Conservation (phyloP, 2,329 filamentous ascomycete species). For the Dichotomopilus funicola region DNA sequence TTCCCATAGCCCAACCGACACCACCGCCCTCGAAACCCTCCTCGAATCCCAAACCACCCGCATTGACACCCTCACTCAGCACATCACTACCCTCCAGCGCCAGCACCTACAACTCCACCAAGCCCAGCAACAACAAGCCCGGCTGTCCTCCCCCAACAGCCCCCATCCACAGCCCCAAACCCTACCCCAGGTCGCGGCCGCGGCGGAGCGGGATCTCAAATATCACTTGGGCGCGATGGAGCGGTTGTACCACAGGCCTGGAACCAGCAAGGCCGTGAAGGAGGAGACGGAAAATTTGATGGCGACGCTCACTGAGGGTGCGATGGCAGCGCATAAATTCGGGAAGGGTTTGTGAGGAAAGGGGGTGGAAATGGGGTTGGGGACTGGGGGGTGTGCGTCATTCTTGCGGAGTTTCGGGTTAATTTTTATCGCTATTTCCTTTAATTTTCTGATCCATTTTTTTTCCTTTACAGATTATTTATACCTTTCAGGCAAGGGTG, state of each 20-base stretch:
- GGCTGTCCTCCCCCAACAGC: neutral
- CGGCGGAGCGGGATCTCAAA: constrained; percentile 16
- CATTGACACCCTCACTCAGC: constrained; percentile 8
- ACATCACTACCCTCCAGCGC: constrained; percentile 7
- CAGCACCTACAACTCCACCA: neutral
- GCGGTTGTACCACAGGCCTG: constrained; percentile 11
- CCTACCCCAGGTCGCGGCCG: constrained; percentile 16
- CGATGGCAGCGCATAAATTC: neutral
- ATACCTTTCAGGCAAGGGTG: too few relatives aligned
- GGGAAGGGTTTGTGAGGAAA: too few relatives aligned
- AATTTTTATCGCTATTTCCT: too few relatives aligned
- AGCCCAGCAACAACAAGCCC: neutral
- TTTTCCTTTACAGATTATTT: too few relatives aligned
- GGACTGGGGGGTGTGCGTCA: too few relatives aligned
- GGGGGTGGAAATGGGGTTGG: too few relatives aligned
- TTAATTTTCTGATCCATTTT: too few relatives aligned
- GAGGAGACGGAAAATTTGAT: constrained; percentile 18
- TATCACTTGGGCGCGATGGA: constrained; percentile 11
- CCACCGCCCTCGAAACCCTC: constrained; percentile 4
- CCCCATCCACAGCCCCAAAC: constrained; percentile 7
- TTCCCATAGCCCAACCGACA: neutral
- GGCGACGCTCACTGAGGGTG: neutral
- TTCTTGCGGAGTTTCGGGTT: too few relatives aligned
- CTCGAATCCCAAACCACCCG: constrained; percentile 13
- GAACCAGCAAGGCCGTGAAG: neutral